Percentiles rank a stretch among this genome's conserved stretches.
phyloP scores from a whole-genome alignment of 1,284 basidiomycete genomes.

The Crucibulum parvulum region DNA sequence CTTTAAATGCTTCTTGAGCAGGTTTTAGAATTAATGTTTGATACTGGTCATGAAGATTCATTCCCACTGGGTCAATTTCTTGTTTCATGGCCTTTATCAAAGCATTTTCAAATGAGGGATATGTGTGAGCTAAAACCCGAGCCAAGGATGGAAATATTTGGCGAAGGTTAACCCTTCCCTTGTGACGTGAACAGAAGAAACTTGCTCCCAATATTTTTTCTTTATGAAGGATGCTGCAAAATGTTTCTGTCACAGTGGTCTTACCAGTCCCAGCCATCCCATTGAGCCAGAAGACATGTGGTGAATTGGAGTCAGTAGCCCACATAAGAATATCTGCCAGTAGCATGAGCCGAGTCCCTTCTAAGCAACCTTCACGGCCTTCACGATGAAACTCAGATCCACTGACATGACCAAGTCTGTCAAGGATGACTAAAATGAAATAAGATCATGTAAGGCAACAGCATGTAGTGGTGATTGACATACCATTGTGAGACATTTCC shows the following conservation, averaged over 20 bases:
- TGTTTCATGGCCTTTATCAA: neutral
- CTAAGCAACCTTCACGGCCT: slow-evolving; percentile 5
- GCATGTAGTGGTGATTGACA: no score
- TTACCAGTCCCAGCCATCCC: slow-evolving; percentile 20
- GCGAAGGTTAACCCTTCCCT: no score
- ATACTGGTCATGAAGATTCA: neutral
- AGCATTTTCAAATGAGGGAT: no score
- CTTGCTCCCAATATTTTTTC: slow-evolving; percentile 20
- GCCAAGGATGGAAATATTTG: no score
- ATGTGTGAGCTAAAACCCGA: no score
- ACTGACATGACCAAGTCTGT: neutral
- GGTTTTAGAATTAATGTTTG: neutral
- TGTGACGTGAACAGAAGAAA: slow-evolving; percentile 27
- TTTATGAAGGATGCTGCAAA: slow-evolving; percentile 8
- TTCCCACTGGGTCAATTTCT: neutral
- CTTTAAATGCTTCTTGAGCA: neutral
- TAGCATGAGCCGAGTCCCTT: slow-evolving; percentile 7
- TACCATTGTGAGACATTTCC: no score
- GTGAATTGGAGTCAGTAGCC: slow-evolving; percentile 2
- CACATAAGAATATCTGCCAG: slow-evolving; percentile 6
- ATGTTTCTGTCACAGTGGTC: slow-evolving; percentile 2
- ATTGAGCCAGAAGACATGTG: slow-evolving; percentile 22
- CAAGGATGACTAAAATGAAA: no score
- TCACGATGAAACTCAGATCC: neutral
- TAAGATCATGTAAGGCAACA: no score